Evolutionary conservation across 2,329 filamentous ascomycete species (phyloP), one percentile per base, ranked within the genome.

Genomic region (Microsporum audouinii): DNA sequence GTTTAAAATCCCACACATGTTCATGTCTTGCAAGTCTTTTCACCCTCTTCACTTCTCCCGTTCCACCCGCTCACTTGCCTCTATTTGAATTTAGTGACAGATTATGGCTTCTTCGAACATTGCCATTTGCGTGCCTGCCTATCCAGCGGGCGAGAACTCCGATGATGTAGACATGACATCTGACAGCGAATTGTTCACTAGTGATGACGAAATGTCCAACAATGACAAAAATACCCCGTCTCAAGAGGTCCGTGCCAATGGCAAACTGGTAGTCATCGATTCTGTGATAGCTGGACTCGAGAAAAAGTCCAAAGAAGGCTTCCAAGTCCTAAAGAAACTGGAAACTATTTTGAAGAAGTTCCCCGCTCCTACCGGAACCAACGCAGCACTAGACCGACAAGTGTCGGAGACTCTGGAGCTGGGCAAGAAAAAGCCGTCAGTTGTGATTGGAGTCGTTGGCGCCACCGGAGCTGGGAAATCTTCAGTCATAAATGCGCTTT

Each of bases 391-490:
- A 77, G 61, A 76, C 5, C 61, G 72, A 23, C 67, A 75, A 10
- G 77, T 81, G 43, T 69, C 76, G 2, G 72, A 72, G 2, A 67
- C 81, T 0, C 68, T 72, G 33, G 69, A 73, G 2, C 73, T 76
- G 58, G 71, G 74, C 3, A 71, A 70, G 23, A 67, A 66, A 1
- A 72, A 69, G 31, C 77, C 76, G 8, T 71, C 73, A 14, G 76
- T 76, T 0, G 74, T 85, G 0, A 75, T 86, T 17, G 84, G 83
- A 4, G 79, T 87, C 0, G 78, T 84, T 2, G 84, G 84, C 0
- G 82, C 79, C 60, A 86, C 84, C 0, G 83, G 84, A 0, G 79
- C 81, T 1, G 84, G 84, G 0, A 87, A 87, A 66, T 82, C 78
- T 23, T 83, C 80, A 1, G 73, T 86, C 0, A 84, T 87, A 68